Evolutionary conservation across 2,329 filamentous ascomycete genomes (phyloP).

Genomic region (Neofusicoccum umdonicola): DNA sequence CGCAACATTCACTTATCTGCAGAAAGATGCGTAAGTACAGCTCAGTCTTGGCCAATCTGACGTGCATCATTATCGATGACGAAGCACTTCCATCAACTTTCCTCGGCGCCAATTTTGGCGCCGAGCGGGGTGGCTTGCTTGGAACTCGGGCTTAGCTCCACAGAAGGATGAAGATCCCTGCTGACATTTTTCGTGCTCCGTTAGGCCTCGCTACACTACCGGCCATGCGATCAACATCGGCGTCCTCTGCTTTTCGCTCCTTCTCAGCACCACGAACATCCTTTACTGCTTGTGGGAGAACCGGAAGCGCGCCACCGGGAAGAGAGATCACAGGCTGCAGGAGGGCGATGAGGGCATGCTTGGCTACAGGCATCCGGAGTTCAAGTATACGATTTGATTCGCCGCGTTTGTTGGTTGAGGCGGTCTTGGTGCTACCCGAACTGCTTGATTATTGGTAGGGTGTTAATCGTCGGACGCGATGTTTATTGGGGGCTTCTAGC

Average conservation of each 20-base stretch:
- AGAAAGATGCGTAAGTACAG: slow-evolving; percentile 38
- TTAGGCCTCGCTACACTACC: slow-evolving; percentile 23
- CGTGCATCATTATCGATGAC: slow-evolving; percentile 1
- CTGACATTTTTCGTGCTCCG: not conserved
- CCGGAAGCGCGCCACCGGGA: not conserved
- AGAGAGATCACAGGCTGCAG: slow-evolving; percentile 23
- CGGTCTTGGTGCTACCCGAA: too few relatives aligned
- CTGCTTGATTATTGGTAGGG: too few relatives aligned
- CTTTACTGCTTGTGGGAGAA: slow-evolving; percentile 12
- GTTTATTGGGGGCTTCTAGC: too few relatives aligned
- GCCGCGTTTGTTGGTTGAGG: too few relatives aligned
- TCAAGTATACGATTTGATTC: slow-evolving; percentile 28
- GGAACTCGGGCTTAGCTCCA: not conserved
- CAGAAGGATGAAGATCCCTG: slow-evolving; percentile 2
- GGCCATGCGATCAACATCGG: slow-evolving; percentile 18
- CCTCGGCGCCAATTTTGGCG: not conserved
- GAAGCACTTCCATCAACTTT: not conserved
- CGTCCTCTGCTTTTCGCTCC: slow-evolving; percentile 20
- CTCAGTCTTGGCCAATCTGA: not conserved
- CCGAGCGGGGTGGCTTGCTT: slow-evolving; percentile 6
- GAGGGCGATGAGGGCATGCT: slow-evolving; percentile 26
- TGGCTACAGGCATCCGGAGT: slow-evolving; percentile 31
- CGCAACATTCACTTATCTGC: slow-evolving; percentile 51
- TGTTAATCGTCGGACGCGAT: too few relatives aligned
- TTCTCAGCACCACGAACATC: slow-evolving; percentile 25